These are phyloP conservation scores for Citrus medica DNA, from an alignment of 345 rosid species.

Conservation along the genomic window DNA sequence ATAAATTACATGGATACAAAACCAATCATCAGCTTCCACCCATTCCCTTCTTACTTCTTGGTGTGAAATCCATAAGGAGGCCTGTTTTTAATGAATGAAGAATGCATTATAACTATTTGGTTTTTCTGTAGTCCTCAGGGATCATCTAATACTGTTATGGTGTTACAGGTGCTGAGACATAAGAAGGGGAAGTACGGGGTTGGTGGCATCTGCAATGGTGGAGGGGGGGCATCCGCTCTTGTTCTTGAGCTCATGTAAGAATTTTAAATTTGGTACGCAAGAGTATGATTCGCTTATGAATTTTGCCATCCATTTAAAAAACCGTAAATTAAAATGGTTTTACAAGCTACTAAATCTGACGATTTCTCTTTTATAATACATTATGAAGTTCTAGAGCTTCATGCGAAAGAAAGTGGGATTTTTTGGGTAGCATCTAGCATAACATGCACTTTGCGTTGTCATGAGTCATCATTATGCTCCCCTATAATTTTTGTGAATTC, in stretches of 20 bases:
- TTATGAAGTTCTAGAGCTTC: not conserved
- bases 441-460: no score
- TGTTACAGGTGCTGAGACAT: constrained; percentile 68
- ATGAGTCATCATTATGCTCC: not conserved
- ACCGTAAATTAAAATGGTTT: not conserved
- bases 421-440: not conserved
- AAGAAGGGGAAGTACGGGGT: constrained; percentile 79
- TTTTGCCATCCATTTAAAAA: not conserved
- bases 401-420: not conserved
- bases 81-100: not conserved
- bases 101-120: not conserved
- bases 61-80: not conserved
- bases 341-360: not conserved
- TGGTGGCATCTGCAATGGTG: constrained; percentile 93
- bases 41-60: not conserved
- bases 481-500: not conserved
- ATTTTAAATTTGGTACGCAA: constrained; percentile 23
- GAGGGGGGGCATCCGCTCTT: constrained; percentile 92
- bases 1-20: not conserved
- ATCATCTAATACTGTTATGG: not conserved
- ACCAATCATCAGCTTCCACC: not conserved
- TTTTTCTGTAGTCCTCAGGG: not conserved
- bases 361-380: not conserved
- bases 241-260: constrained; percentile 83
- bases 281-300: not conserved